Base-by-base conservation (phyloP, 192 early-diverging fungal genomes). In the Gonapodya sp. region DNA sequence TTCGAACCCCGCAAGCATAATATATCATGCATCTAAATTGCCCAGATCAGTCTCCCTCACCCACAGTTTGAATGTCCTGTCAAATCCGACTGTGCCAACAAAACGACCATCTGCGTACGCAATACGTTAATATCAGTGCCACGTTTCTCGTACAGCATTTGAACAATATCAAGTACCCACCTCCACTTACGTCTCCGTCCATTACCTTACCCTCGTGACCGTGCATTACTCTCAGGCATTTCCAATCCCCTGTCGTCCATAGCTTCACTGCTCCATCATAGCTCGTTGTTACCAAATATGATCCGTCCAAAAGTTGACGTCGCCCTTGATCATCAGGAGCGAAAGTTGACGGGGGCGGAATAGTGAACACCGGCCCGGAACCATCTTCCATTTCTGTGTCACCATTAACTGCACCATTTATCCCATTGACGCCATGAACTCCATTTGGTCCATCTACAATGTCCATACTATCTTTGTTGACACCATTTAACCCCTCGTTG, bases 51-150 rank as follows among this genome's bases (percentile, higher is more conserved):
- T 83, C 36, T 93, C 92, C 1, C 89, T 84, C 46, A 87, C 87
- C 92, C 92, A 97, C 16, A 99, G 87, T 85, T 99, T 99, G 85
- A 98, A 97, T 0, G 97, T 97, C 36, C 96, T 91, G 84, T 99
- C 97, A 81, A 92, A 97, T 14, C 93, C 93, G 46, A 92, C 86
- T 1, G 96, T 96, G 0, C 89, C 95, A 84, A 99, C 91, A 82
- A 90, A 97, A 79, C 89, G 87, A 36, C 94, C 93, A 86, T 99
- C 92, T 84, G 83, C 31, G 36, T 18, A 36, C n/a, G 18, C 36
- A 33, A n/a, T n/a, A n/a, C n/a, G n/a, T n/a, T 31, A 18, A 33
- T 1, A 83, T 14, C n/a, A 18, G 0, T 73, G 33, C 18, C n/a
- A 37, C 32, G 74, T n/a, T n/a, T n/a, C n/a, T n/a, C n/a, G n/a